Conservation (phyloP, 495 filamentous ascomycete species). For the Hypomontagnella submonticulosa region DNA sequence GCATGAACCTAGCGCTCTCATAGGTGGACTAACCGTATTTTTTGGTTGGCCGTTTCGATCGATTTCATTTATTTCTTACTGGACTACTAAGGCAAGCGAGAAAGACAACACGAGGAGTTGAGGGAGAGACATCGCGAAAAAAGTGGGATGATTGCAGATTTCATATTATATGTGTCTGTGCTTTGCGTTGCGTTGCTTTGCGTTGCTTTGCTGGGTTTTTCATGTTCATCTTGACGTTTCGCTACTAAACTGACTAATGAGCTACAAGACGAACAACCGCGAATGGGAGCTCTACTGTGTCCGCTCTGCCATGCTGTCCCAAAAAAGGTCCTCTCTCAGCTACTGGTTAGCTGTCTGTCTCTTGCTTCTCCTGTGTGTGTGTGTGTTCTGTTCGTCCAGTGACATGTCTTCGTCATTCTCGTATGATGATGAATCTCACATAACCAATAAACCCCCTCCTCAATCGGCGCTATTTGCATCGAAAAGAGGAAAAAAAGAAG, state of each 20-base stretch:
- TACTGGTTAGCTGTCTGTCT: constrained; percentile 41
- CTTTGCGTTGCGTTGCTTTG: constrained; percentile 20
- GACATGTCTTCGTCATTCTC: constrained; percentile 45
- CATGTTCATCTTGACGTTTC: constrained; percentile 44
- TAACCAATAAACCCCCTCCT: constrained; percentile 23
- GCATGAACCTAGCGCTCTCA: too few relatives aligned
- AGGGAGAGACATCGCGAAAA: constrained; percentile 1
- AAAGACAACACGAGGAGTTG: background rate
- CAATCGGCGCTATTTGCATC: constrained; percentile 21
- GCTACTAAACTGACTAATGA: constrained; percentile 39
- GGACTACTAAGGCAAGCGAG: constrained; percentile 2
- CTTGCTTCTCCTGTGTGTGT: constrained; percentile 20
- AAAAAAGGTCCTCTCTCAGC: constrained; percentile 34
- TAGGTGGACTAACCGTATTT: constrained; percentile 9
- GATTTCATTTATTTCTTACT: constrained; percentile 26
- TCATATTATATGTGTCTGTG: constrained; percentile 30
- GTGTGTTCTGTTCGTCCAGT: constrained; percentile 30
- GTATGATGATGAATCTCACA: constrained; percentile 43
- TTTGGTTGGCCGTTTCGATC: constrained; percentile 30
- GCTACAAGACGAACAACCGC: constrained; percentile 41
- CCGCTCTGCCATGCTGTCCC: constrained; percentile 33
- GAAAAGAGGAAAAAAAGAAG: constrained; percentile 13
- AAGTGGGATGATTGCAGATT: constrained; percentile 36
- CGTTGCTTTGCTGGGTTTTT: constrained; percentile 36
- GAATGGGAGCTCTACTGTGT: constrained; percentile 22